Conservation (phyloP, 2,329 filamentous ascomycete genomes). For the Leptographium procerum region DNA sequence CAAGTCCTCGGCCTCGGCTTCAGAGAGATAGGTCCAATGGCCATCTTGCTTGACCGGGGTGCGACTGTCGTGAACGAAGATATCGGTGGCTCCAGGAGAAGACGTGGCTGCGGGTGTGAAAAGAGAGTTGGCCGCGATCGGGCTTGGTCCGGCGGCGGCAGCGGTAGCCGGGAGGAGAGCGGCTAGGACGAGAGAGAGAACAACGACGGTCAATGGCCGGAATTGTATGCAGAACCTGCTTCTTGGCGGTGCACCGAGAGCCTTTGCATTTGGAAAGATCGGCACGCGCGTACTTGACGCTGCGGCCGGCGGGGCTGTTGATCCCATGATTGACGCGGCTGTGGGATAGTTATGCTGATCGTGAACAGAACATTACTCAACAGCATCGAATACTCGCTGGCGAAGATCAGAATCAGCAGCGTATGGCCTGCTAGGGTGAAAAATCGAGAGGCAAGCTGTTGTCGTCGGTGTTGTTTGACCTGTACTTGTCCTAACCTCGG, state of each 20-base stretch:
- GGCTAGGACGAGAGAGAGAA: constrained; percentile 15
- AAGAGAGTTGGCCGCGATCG: constrained; percentile 5
- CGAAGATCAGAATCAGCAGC: background rate
- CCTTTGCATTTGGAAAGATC: constrained; percentile 5
- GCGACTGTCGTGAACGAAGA: constrained; percentile 25
- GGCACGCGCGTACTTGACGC: background rate
- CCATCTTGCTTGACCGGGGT: constrained; percentile 22
- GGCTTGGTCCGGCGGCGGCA: constrained; percentile 1
- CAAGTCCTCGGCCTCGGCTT: constrained; percentile 18
- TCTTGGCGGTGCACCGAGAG: background rate
- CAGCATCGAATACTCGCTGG: background rate
- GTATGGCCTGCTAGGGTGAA: background rate
- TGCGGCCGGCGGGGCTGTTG: constrained; percentile 3
- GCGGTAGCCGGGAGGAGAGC: constrained; percentile 13
- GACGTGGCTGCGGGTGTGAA: constrained; percentile 1
- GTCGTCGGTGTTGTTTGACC: background rate
- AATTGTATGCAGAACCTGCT: background rate
- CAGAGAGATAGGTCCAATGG: constrained; percentile 26
- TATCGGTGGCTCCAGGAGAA: constrained; percentile 18
- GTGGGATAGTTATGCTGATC: constrained; percentile 3
- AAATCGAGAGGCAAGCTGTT: background rate
- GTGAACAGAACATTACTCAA: background rate
- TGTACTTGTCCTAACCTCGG: background rate
- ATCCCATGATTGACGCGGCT: constrained; percentile 5
- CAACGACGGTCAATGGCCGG: constrained; percentile 15